Evolutionary conservation across 1,284 basidiomycete genomes (phyloP).

Genomic region (Trametes sp.): DNA sequence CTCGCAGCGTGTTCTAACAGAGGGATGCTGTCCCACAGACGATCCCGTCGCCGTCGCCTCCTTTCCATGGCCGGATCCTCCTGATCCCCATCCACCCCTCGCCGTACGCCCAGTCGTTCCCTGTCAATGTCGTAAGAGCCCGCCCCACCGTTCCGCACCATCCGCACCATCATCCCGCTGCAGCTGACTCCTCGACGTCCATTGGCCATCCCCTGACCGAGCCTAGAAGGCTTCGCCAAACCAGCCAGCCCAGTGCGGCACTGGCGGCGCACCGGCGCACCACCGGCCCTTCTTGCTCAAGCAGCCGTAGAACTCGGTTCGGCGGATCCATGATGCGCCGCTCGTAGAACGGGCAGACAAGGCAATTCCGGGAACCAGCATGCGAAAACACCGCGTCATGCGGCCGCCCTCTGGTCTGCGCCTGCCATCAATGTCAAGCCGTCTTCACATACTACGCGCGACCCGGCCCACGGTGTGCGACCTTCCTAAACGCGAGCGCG

Average conservation of each 20-base stretch:
- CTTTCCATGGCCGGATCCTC: conserved; percentile 8
- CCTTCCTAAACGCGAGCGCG: conserved; percentile 16
- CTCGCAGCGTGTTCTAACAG: conserved; percentile 5
- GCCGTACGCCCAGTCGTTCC: conserved; percentile 4
- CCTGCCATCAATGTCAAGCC: conserved; percentile 16
- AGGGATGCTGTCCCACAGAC: conserved; percentile 2
- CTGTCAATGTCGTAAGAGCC: conserved; percentile 25
- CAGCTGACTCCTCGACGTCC: conserved; percentile 3
- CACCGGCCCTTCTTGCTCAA: background rate
- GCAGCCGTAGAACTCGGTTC: background rate
- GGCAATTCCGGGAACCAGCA: conserved; percentile 12
- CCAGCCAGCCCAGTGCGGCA: background rate
- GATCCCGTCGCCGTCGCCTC: background rate
- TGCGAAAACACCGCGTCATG: conserved; percentile 13
- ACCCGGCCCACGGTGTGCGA: conserved; percentile 11
- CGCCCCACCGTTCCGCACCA: conserved; percentile 22
- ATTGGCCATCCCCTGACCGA: conserved; percentile 18
- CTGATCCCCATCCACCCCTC: background rate
- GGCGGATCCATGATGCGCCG: conserved; percentile 15
- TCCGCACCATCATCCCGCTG: conserved; percentile 10
- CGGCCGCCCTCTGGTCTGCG: conserved; percentile 6
- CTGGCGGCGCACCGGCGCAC: background rate
- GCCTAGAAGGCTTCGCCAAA: conserved; percentile 15
- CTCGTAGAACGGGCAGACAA: background rate
- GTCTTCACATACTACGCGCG: conserved; percentile 20